Evolutionary conservation across 2,329 filamentous ascomycete species (phyloP).

Genomic region (Zymoseptoria pseudotritici): DNA sequence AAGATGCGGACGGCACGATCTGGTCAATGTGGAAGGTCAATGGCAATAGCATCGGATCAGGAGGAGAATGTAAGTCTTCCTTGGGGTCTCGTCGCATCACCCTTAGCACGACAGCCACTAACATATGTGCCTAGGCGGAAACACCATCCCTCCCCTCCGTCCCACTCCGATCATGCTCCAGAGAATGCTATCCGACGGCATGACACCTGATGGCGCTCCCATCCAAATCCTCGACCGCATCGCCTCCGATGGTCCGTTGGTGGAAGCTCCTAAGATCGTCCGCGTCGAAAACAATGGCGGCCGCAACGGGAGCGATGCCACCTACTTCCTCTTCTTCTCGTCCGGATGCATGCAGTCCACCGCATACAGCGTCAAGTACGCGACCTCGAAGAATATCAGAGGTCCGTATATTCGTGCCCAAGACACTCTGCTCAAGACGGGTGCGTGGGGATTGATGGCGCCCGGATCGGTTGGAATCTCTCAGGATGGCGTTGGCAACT

Average conservation of each 20-base stretch:
- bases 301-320: conserved; percentile 10
- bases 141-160: conserved; percentile 19
- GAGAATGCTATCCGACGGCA: conserved; percentile 23
- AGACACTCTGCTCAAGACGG: conserved; percentile 22
- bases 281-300: conserved; percentile 5
- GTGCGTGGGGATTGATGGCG: conserved; percentile 25
- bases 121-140: conserved; percentile 28
- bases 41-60: conserved; percentile 28
- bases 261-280: conserved; percentile 29
- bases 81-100: too few relatives aligned
- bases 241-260: conserved; percentile 26
- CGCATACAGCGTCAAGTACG: conserved; percentile 30
- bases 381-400: conserved; percentile 19
- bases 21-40: conserved; percentile 31
- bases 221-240: conserved; percentile 25
- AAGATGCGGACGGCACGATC: conserved; percentile 22
- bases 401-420: conserved; percentile 27
- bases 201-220: conserved; percentile 19
- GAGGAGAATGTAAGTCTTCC: conserved; percentile 20
- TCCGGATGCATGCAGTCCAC: conserved; percentile 27
- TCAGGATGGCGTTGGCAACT: conserved; percentile 17
- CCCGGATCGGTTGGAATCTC: conserved; percentile 26
- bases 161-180: conserved; percentile 31
- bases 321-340: conserved; percentile 33
- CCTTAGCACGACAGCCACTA: too few relatives aligned